A percentile compares a stretch with the other conserved stretches of the same genome.
These are phyloP conservation scores for Vigna unguiculata DNA, from an alignment of 306 rosid species.

Conservation along the genomic window DNA sequence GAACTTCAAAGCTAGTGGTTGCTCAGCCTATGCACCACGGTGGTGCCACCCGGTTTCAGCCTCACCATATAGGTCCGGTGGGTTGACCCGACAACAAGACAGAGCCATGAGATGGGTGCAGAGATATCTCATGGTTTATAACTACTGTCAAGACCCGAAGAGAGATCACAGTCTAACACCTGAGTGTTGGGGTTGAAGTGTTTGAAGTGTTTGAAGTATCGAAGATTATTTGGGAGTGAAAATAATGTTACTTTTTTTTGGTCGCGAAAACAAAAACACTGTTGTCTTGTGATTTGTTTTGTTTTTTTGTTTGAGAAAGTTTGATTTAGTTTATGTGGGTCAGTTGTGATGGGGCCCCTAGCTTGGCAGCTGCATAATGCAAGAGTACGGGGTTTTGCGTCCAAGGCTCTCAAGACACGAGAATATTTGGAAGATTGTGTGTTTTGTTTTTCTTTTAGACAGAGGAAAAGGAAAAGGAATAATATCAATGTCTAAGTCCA, in stretches of 20 bases:
- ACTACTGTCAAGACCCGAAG: constrained; percentile 82
- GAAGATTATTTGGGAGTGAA: constrained; percentile 2
- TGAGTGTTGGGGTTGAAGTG: constrained; percentile 65
- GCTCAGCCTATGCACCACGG: constrained; percentile 73
- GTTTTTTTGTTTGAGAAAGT: constrained; percentile 44
- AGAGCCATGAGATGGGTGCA: constrained; percentile 90
- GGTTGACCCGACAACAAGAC: constrained; percentile 66
- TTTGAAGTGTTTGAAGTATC: background rate
- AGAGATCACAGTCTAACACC: constrained; percentile 94
- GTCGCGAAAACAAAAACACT: constrained; percentile 44
- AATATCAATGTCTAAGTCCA: constrained; percentile 37
- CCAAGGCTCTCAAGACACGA: constrained; percentile 50
- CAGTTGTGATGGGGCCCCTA: constrained; percentile 48
- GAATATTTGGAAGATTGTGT: constrained; percentile 50
- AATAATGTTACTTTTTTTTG: constrained; percentile 4
- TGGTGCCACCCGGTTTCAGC: constrained; percentile 82
- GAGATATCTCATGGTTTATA: constrained; percentile 72
- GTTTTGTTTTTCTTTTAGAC: constrained; percentile 30
- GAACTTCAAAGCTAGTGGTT: constrained; percentile 85
- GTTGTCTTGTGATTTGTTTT: constrained; percentile 43
- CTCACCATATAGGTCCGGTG: constrained; percentile 80
- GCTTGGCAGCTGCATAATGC: constrained; percentile 41
- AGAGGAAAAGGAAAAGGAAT: constrained; percentile 21
- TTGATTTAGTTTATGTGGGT: constrained; percentile 35
- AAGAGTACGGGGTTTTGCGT: constrained; percentile 48